Conservation (phyloP, 2,329 filamentous ascomycete species). For the Colletotrichum graminicola region DNA sequence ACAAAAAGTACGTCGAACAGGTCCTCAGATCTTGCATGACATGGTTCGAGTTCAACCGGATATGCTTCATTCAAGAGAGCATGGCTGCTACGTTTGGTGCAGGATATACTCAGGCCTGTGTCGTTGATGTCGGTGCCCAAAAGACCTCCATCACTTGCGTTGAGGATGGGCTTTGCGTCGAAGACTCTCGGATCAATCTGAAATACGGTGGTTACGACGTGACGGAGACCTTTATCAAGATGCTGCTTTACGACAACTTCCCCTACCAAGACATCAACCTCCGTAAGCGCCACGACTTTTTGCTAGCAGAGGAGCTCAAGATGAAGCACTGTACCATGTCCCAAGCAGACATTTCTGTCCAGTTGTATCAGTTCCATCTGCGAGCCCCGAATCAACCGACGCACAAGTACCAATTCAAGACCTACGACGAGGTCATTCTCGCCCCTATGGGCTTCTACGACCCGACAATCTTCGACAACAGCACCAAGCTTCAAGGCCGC, state of each 20-base stretch:
- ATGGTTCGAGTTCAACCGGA: constrained; percentile 88
- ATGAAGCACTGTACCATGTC: constrained; percentile 92
- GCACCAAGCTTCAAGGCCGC: constrained; percentile 81
- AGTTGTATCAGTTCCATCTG: constrained; percentile 90
- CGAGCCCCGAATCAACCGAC: constrained; percentile 90
- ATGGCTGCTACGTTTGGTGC: constrained; percentile 95
- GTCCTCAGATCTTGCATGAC: constrained; percentile 87
- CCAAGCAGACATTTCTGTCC: constrained; percentile 89
- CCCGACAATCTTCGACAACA: constrained; percentile 87
- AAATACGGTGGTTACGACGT: constrained; percentile 95
- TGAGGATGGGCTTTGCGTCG: constrained; percentile 93
- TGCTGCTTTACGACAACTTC: constrained; percentile 97
- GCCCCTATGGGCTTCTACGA: constrained; percentile 96
- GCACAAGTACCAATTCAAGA: constrained; percentile 94
- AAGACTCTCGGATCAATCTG: constrained; percentile 94
- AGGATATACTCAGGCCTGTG: constrained; percentile 92
- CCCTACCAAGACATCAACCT: constrained; percentile 96
- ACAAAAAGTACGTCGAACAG: constrained; percentile 90
- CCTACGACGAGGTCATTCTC: constrained; percentile 95
- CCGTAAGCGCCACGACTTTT: constrained; percentile 87
- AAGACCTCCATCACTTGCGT: constrained; percentile 98
- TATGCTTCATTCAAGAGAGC: constrained; percentile 97
- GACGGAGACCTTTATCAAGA: constrained; percentile 94
- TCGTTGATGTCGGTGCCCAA: constrained; percentile 95
- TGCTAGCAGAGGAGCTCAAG: constrained; percentile 96